Conservation (phyloP, 176 grass and related monocot species). For the Metroxylon sagu region DNA sequence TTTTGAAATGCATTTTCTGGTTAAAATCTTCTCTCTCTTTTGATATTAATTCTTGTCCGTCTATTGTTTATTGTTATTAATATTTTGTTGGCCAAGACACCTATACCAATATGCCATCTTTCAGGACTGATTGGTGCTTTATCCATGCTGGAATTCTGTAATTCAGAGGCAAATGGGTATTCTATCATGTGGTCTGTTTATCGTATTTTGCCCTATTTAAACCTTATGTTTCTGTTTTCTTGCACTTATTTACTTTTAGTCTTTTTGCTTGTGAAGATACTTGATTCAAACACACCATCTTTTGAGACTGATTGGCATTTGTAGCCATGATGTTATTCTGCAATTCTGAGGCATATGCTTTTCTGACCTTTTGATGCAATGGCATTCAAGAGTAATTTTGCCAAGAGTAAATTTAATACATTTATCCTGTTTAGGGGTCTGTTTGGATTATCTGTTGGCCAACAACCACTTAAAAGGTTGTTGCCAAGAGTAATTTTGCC, state of each 20-base stretch:
- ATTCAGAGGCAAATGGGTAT: neutral
- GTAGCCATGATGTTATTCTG: conserved; percentile 2
- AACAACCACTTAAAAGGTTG: too few relatives aligned
- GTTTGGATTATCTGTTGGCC: too few relatives aligned
- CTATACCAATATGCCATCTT: conserved; percentile 1
- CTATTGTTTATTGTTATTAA: neutral
- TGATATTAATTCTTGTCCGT: neutral
- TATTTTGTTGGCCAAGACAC: neutral
- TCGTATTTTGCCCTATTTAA: neutral
- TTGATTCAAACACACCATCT: conserved; percentile 1
- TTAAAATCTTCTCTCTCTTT: neutral
- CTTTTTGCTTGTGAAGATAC: neutral
- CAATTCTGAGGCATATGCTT: neutral
- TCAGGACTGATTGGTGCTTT: conserved; percentile 2
- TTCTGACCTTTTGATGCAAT: neutral
- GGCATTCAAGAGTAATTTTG: too few relatives aligned
- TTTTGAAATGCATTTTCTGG: too few relatives aligned
- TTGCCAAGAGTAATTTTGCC: too few relatives aligned
- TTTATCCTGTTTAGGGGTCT: too few relatives aligned
- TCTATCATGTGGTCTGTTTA: too few relatives aligned
- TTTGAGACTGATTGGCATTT: conserved; percentile 8
- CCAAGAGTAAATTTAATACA: too few relatives aligned
- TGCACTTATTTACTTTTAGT: neutral
- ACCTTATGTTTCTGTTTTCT: neutral
- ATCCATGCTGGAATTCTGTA: neutral